phyloP scores from a whole-genome alignment of 2,329 filamentous ascomycete genomes.

The Aspergillus vadensis region DNA sequence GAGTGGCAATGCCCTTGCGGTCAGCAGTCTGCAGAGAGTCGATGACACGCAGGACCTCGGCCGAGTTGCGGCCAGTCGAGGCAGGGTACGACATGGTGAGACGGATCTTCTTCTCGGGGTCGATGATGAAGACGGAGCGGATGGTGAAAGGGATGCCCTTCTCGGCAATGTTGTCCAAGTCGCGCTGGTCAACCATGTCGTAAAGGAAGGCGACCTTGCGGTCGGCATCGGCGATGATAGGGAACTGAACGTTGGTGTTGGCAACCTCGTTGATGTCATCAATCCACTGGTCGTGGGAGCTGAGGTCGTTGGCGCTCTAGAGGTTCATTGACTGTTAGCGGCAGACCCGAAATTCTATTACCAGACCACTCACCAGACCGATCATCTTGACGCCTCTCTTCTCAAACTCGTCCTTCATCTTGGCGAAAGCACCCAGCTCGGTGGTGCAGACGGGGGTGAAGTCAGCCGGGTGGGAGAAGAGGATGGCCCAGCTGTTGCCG shows the following conservation, averaged over 20 bases:
- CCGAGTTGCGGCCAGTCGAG: conserved; percentile 80
- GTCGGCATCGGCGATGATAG: conserved; percentile 80
- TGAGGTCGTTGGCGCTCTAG: conserved; percentile 74
- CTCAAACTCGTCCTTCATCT: conserved; percentile 83
- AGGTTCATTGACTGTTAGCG: background rate
- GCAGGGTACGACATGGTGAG: conserved; percentile 92
- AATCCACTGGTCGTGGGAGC: conserved; percentile 83
- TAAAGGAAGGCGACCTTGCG: conserved; percentile 75
- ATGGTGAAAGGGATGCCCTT: conserved; percentile 82
- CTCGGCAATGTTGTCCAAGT: conserved; percentile 76
- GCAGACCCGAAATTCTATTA: background rate
- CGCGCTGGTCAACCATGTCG: conserved; percentile 83
- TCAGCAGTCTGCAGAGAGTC: conserved; percentile 82
- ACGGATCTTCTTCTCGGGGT: conserved; percentile 90
- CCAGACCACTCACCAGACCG: conserved; percentile 59
- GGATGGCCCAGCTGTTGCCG: conserved; percentile 66
- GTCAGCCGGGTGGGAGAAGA: conserved; percentile 73
- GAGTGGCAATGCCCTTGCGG: conserved; percentile 83
- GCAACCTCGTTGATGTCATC: conserved; percentile 81
- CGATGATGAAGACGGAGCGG: conserved; percentile 91
- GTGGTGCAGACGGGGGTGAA: conserved; percentile 96
- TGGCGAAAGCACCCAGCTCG: conserved; percentile 89
- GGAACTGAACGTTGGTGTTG: conserved; percentile 69
- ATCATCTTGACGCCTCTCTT: conserved; percentile 89
- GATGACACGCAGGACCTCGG: conserved; percentile 75